Percentiles rank a stretch among this genome's conserved stretches.
These are phyloP conservation scores for Mortierella sp. DNA, from an alignment of 371 early-diverging fungal species.

Conservation along the genomic window DNA sequence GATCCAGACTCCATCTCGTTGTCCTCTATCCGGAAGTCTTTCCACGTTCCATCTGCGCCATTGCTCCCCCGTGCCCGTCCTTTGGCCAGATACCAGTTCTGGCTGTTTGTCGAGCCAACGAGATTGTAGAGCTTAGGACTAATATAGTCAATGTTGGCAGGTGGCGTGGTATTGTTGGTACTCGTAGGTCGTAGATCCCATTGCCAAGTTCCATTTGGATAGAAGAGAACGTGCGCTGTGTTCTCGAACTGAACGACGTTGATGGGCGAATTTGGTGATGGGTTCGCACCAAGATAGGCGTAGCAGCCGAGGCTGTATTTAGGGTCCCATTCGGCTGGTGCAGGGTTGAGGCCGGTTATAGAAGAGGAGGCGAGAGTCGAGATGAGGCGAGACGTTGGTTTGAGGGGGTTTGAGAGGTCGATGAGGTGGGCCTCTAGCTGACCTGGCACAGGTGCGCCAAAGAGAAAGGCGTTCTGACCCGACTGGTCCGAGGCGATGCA, in stretches of 20 bases:
- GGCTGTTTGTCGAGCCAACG: conserved; percentile 23
- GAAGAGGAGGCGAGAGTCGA: conserved; percentile 14
- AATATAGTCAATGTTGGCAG: conserved; percentile 10
- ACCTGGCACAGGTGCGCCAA: conserved; percentile 29
- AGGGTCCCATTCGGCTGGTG: conserved; percentile 16
- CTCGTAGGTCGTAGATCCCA: neutral
- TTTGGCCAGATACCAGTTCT: conserved; percentile 33
- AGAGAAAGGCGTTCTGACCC: conserved; percentile 25
- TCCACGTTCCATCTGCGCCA: conserved; percentile 17
- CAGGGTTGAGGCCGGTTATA: neutral
- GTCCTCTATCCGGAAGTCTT: conserved; percentile 21
- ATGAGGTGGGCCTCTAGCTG: conserved; percentile 33
- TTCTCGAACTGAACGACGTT: conserved; percentile 34
- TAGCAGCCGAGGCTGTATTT: conserved; percentile 33
- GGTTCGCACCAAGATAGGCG: conserved; percentile 13
- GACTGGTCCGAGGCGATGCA: conserved; percentile 38
- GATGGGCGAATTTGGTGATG: conserved; percentile 20
- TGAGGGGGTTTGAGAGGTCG: conserved; percentile 23
- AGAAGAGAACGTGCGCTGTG: conserved; percentile 13
- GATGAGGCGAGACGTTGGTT: conserved; percentile 17
- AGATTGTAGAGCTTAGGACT: conserved; percentile 26
- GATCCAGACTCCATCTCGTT: conserved; percentile 8
- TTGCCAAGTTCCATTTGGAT: conserved; percentile 44
- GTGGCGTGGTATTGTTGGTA: conserved; percentile 8
- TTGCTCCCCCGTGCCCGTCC: neutral